A percentile compares a stretch with the other conserved stretches of the same genome.
phyloP scores from a whole-genome alignment of 176 grass and related monocot genomes.

The Cenchrus purpureus region DNA sequence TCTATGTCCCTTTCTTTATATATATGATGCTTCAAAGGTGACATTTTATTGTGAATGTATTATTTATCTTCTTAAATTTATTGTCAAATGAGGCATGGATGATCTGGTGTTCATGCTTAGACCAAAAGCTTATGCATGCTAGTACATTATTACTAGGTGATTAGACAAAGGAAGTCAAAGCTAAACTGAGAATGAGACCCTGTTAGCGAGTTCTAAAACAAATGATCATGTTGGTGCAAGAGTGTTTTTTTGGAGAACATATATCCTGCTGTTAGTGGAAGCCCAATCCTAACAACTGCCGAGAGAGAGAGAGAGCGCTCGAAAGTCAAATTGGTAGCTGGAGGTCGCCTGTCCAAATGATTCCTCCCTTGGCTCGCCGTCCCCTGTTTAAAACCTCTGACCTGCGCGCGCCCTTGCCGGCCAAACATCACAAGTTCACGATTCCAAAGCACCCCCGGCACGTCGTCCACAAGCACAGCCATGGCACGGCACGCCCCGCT shows the following conservation, averaged over 20 bases:
- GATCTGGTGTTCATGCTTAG: background rate
- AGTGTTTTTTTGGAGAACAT: background rate
- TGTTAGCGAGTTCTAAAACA: background rate
- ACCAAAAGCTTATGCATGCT: background rate
- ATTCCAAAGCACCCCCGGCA: background rate
- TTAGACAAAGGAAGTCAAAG: background rate
- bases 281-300: background rate
- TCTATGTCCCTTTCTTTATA: background rate
- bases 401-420: background rate
- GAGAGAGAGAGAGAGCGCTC: background rate
- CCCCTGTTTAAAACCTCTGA: slow-evolving; percentile 39
- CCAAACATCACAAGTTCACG: background rate
- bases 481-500: slow-evolving; percentile 36
- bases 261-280: slow-evolving; percentile 22
- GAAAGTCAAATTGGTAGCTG: slow-evolving; percentile 19
- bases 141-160: background rate
- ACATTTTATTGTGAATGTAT: background rate
- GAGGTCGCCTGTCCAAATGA: background rate
- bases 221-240: background rate
- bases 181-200: background rate
- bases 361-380: background rate
- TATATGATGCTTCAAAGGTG: background rate
- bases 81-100: background rate
- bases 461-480: background rate
- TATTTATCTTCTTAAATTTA: background rate